Base-by-base conservation (phyloP, 2,329 filamentous ascomycete genomes). In the Penicillium concentricum region DNA sequence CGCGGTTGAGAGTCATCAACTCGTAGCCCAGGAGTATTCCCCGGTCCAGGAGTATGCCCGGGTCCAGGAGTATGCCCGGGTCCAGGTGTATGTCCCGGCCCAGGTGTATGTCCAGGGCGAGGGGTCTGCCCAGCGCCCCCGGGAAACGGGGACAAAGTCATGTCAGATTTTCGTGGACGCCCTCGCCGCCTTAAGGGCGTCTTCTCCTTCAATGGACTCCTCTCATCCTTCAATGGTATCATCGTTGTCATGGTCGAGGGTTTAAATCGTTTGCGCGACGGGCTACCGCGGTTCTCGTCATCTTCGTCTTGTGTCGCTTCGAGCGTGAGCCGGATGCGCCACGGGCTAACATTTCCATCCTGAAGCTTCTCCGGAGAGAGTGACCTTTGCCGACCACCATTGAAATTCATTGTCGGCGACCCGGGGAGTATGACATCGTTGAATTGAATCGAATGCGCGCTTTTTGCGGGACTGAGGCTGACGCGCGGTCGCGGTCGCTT, bases 251-350 rank as follows among this genome's bases (percentile, higher is more conserved):
- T 71, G 5, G 74, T 71, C 10, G 68, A 69, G 20, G 69, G 68
- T 32, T 62, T 65, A 6, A 62, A 57, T 35, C 68, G 67, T 64
- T 72, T 76, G 58, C 67, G 69, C 54, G 67, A 64, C 24, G 69
- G 67, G 43, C 66, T 68, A 20, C 55, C 67, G 42, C 67, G 60
- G 45, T 72, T 68, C 38, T 69, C 72, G 42, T 72, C 67, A 28
- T 69, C 72, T 32, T 74, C 74, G 37, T 78, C 76, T 51, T 80
- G 76, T 42, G 77, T 77, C 20, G 78, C 78, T 64, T 80, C 77
- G 35, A 80, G 72, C 0, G 78, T 80, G 24, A 80, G 76, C 43
- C 76, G 72, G 56, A 80, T 79, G 54, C 76, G 74, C 78, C 78
- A 79, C 28, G 78, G 78, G 61, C 77, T 80, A 15, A 75, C 64